phyloP scores from a whole-genome alignment of 352 stramenopile species.

The Phytophthora cactorum region DNA sequence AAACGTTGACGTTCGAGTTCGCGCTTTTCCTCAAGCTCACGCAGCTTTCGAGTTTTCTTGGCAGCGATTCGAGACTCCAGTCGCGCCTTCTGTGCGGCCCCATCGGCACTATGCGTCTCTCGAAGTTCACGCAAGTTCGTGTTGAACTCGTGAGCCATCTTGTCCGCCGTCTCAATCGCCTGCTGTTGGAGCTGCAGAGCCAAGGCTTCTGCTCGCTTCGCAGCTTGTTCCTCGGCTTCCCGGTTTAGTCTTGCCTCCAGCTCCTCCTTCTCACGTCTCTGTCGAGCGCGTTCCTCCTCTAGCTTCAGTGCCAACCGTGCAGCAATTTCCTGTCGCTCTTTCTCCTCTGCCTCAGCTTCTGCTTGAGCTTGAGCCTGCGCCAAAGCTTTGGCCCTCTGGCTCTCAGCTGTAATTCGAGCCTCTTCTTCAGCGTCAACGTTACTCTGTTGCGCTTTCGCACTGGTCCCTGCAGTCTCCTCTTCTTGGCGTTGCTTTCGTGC shows the following conservation, averaged over 20 bases:
- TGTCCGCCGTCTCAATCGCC: slow-evolving; percentile 58
- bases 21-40: slow-evolving; percentile 74
- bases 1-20: slow-evolving; percentile 62
- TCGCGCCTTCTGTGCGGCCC: slow-evolving; percentile 66
- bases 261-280: slow-evolving; percentile 55
- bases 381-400: slow-evolving; percentile 26
- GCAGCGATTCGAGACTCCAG: slow-evolving; percentile 74
- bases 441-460: slow-evolving; percentile 12
- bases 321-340: slow-evolving; percentile 35
- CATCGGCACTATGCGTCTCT: slow-evolving; percentile 64
- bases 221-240: slow-evolving; percentile 52
- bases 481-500: slow-evolving; percentile 55
- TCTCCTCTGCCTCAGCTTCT: slow-evolving; percentile 42
- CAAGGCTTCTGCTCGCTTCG: slow-evolving; percentile 25
- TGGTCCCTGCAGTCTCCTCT: slow-evolving; percentile 32
- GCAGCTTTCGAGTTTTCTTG: slow-evolving; percentile 81
- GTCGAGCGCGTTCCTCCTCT: slow-evolving; percentile 61
- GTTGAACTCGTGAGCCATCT: slow-evolving; percentile 69
- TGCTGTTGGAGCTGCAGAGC: slow-evolving; percentile 42
- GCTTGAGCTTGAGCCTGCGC: slow-evolving; percentile 32
- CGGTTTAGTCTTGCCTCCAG: slow-evolving; percentile 44
- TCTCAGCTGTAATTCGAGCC: slow-evolving; percentile 14
- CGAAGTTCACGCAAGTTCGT: slow-evolving; percentile 64
- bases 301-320: slow-evolving; percentile 42
- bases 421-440: slow-evolving; percentile 20